phyloP scores from a whole-genome alignment of 2,329 filamentous ascomycete genomes.

The Neonectria ditissima region DNA sequence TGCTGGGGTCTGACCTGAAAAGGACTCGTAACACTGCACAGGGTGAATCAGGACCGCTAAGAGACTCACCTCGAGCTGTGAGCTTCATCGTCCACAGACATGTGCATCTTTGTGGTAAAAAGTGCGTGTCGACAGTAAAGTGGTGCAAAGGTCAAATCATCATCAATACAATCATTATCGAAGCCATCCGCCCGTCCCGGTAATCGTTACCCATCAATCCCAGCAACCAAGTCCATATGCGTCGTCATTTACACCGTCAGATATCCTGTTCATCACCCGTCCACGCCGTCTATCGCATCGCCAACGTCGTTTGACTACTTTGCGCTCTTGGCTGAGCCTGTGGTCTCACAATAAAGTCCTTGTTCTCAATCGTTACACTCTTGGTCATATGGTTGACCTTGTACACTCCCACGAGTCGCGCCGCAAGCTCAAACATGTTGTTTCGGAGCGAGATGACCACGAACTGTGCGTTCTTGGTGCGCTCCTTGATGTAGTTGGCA shows the following conservation, averaged over 20 bases:
- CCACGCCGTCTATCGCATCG: constrained; percentile 46
- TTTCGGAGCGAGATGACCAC: constrained; percentile 98
- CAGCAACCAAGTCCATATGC: constrained; percentile 22
- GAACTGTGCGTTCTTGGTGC: constrained; percentile 99
- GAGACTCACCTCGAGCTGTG: background rate
- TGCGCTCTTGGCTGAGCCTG: constrained; percentile 50
- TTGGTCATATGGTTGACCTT: constrained; percentile 99
- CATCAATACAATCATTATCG: constrained; percentile 44
- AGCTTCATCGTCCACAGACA: background rate
- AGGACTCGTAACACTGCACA: constrained; percentile 9
- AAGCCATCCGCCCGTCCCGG: constrained; percentile 32
- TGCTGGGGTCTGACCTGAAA: constrained; percentile 7
- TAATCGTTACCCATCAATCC: constrained; percentile 38
- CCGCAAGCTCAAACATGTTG: constrained; percentile 99
- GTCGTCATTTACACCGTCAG: constrained; percentile 24
- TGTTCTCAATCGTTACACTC: constrained; percentile 89
- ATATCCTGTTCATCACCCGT: constrained; percentile 18
- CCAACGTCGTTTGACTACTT: constrained; percentile 49
- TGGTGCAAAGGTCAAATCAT: constrained; percentile 11
- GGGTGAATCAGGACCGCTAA: constrained; percentile 11
- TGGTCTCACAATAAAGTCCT: constrained; percentile 73
- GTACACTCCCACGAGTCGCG: constrained; percentile 94
- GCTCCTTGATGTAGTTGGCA: constrained; percentile 98
- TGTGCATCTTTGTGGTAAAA: background rate
- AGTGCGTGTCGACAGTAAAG: constrained; percentile 11